phyloP scores from a whole-genome alignment of 352 stramenopile genomes.

The Saprolegnia parasitica region DNA sequence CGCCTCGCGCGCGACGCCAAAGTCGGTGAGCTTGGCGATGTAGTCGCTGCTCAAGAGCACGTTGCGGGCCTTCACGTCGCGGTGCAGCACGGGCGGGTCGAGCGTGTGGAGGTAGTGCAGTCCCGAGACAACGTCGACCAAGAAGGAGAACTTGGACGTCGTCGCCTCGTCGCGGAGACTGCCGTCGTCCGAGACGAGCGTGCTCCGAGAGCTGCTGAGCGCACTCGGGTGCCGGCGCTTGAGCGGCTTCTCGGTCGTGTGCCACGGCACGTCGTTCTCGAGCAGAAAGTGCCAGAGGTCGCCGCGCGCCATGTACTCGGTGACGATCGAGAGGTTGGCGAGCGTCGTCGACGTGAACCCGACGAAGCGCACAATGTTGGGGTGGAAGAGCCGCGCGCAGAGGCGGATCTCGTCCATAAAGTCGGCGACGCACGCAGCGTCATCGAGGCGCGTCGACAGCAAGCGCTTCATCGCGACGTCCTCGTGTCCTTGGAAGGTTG shows the following conservation, averaged over 20 bases:
- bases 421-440: slow-evolving; percentile 2
- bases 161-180: not conserved
- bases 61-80: slow-evolving; percentile 24
- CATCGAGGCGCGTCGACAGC: not conserved
- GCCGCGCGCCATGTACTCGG: slow-evolving; percentile 68
- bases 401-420: slow-evolving; percentile 36
- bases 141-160: slow-evolving; percentile 10
- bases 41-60: slow-evolving; percentile 2
- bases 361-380: slow-evolving; percentile 61
- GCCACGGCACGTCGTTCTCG: not conserved
- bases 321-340: slow-evolving; percentile 61
- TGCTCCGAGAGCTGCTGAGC: not conserved
- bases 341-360: slow-evolving; percentile 49
- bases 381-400: slow-evolving; percentile 42
- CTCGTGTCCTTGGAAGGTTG: slow-evolving; percentile 34
- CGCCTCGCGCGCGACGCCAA: slow-evolving; percentile 21
- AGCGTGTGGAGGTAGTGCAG: slow-evolving; percentile 18
- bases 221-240: not conserved
- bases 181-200: not conserved
- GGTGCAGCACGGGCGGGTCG: slow-evolving; percentile 24
- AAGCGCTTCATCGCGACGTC: slow-evolving; percentile 14
- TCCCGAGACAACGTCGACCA: slow-evolving; percentile 17
- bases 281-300: slow-evolving; percentile 42
- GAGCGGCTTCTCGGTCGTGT: not conserved
- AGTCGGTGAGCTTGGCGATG: slow-evolving; percentile 23